These are phyloP conservation scores for Lipomyces sp. DNA, from an alignment of 805 yeast genomes.

Conservation along the genomic window DNA sequence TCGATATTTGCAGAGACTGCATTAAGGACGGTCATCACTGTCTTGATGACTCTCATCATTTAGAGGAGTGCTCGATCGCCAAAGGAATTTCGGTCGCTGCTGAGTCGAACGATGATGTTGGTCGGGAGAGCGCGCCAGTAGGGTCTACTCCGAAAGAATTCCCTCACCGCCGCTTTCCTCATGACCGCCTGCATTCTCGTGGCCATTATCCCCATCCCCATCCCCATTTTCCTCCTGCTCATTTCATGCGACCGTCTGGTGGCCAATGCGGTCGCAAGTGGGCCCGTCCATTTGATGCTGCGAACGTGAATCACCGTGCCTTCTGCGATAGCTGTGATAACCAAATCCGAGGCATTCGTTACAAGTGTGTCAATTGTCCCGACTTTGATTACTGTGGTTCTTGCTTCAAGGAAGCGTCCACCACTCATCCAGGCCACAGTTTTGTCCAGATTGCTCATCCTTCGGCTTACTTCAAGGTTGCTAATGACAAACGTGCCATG, in stretches of 20 bases:
- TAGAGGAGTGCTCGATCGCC: conserved; percentile 11
- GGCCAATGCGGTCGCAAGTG: background rate
- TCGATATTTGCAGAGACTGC: conserved; percentile 29
- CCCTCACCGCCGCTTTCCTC: background rate
- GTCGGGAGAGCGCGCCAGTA: conserved; percentile 5
- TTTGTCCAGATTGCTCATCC: conserved; percentile 33
- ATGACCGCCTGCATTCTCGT: background rate
- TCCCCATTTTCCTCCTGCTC: background rate
- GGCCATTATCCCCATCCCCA: conserved; percentile 3
- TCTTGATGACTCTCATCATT: conserved; percentile 28
- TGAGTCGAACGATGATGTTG: background rate
- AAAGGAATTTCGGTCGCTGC: background rate
- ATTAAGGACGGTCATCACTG: conserved; percentile 31
- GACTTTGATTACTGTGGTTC: conserved; percentile 56
- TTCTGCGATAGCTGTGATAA: conserved; percentile 40
- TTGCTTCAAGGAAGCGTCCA: conserved; percentile 40
- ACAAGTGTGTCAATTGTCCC: conserved; percentile 54
- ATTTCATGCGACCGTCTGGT: background rate
- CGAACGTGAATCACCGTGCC: conserved; percentile 35
- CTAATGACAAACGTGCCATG: background rate
- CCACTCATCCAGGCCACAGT: conserved; percentile 37
- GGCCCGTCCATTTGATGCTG: conserved; percentile 3
- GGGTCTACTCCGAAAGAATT: background rate
- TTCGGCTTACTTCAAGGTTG: conserved; percentile 14
- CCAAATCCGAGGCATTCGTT: conserved; percentile 51